Evolutionary conservation across 306 rosid species (phyloP), one percentile per base, ranked within the genome.

Genomic region (Begonia loranthoides): DNA sequence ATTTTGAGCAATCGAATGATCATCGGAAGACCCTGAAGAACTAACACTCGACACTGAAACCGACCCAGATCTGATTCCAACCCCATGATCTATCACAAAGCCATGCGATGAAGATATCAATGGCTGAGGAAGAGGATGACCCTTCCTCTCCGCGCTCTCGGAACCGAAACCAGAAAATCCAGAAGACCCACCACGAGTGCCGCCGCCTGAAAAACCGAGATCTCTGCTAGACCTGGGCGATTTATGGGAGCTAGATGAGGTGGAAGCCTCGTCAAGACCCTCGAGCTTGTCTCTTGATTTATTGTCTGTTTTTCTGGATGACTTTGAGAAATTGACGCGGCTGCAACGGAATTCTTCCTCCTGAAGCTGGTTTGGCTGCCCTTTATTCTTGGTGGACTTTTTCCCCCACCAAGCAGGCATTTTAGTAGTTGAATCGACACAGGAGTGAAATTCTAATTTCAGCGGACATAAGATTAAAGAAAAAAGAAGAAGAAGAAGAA

Each of bases 331-430:
- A 64, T 52, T 56, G 16, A 57, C 60, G 41, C 58, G 72, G 48
- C 55, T 39, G n/a, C 40, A 43, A 47, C 34, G 51, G 1, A 67
- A 56, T 45, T 49, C 68, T 28, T 56, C 55, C 3, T 44, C 49
- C n/a, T 66, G 48, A 75, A 10, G 13, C 38, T 16, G 55, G 13
- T 60, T 68, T 43, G 60, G 74, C 5, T 70, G 70, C 1, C 70
- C 75, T 40, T 80, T 89, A 71, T 48, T 75, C 79, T 78, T 89
- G 57, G 73, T 28, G 13, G 81, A 72, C 60, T 80, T 89, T 43
- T 54, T 82, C 41, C 53, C 71, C 97, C 97, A 89, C 94, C 97
- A 85, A 56, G 78, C 81, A 56, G 94, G 95, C 97, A 89, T 85
- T 67, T 64, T 74, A 39, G 64, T 39, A 4, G n/a, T 17, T 10